Base-by-base conservation (phyloP, 2,329 filamentous ascomycete species). In the Thermochaetoides dissita region DNA sequence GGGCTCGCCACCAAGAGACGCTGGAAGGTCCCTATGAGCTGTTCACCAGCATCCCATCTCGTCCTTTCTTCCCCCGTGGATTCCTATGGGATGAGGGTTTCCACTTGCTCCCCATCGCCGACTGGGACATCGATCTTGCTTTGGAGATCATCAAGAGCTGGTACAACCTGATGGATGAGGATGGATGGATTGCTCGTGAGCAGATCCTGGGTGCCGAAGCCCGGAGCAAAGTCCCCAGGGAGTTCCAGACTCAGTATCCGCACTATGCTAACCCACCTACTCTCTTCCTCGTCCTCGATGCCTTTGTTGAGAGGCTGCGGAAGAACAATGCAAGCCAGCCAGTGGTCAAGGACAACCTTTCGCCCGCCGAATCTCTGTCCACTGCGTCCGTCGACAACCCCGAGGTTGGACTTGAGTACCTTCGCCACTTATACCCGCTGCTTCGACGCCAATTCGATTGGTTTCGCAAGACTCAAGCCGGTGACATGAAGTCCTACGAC, bases 11-110 rank as follows among this genome's bases (percentile, higher is more conserved):
- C 42, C 63, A 76, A 49, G 79, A 87, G 49, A 68, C 76, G 46
- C 63, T 81, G 0, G 87, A 93, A 56, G 85, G 85, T 0, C 86
- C 89, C 1, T 84, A 81, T 42, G 85, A 94, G 59, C 74, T 98
- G 2, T 96, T 88, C 59, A 93, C 88, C 6, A 85, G 80, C 53
- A 81, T 96, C 43, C 91, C 91, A 0, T 96, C 89, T 7, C 72
- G 91, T 5, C 84, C 91, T 0, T 98, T 98, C 67, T 98, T 98
- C 63, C 91, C 91, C 1, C 75, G 91, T 47, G 91, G 91, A 1
- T 98, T 98, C 59, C 70, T 96, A 4, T 98, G 91, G 91, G 91
- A 98, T 54, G 91, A 98, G 60, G 91, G 91, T 0, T 98, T 96
- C 63, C 91, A 98, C 56, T 68, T 98, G 32, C 68, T 94, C 38